Percentiles rank a stretch among this genome's conserved stretches.
phyloP scores from a whole-genome alignment of 345 rosid genomes.

The Citrus sp. region DNA sequence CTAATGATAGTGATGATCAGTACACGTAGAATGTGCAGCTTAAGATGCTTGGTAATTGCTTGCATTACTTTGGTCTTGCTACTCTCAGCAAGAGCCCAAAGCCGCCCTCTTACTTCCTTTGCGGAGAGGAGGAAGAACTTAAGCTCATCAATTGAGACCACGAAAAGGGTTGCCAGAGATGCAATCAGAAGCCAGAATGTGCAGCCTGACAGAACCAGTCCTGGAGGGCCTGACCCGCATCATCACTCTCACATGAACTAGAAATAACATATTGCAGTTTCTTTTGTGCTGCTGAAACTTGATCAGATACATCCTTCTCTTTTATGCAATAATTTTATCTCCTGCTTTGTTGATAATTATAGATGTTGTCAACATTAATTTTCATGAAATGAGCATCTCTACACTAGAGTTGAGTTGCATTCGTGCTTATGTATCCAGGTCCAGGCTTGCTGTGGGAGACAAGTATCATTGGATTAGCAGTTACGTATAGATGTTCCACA shows the following conservation, averaged over 20 bases:
- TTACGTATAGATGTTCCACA: too few relatives aligned
- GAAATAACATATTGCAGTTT: neutral
- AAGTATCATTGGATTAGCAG: neutral
- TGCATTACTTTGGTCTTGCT: slow-evolving; percentile 29
- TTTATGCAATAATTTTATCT: neutral
- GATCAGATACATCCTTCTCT: neutral
- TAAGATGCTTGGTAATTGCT: neutral
- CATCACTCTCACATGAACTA: slow-evolving; percentile 21
- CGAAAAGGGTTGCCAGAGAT: slow-evolving; percentile 17
- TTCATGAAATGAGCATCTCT: neutral
- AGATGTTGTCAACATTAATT: neutral
- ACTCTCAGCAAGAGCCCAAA: slow-evolving; percentile 13
- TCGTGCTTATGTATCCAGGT: neutral
- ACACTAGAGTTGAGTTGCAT: neutral
- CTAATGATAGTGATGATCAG: neutral
- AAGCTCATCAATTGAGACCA: slow-evolving; percentile 16
- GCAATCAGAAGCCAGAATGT: slow-evolving; percentile 4
- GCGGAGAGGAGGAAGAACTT: slow-evolving; percentile 18
- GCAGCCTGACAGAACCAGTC: slow-evolving; percentile 30
- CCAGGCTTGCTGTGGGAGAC: neutral
- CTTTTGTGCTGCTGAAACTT: neutral
- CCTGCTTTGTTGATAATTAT: neutral
- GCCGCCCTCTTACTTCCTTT: slow-evolving; percentile 20
- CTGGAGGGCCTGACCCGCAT: slow-evolving; percentile 49
- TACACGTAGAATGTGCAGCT: slow-evolving; percentile 20